Evolutionary conservation across 2,329 filamentous ascomycete genomes (phyloP).

Genomic region (Phialophora tarda): DNA sequence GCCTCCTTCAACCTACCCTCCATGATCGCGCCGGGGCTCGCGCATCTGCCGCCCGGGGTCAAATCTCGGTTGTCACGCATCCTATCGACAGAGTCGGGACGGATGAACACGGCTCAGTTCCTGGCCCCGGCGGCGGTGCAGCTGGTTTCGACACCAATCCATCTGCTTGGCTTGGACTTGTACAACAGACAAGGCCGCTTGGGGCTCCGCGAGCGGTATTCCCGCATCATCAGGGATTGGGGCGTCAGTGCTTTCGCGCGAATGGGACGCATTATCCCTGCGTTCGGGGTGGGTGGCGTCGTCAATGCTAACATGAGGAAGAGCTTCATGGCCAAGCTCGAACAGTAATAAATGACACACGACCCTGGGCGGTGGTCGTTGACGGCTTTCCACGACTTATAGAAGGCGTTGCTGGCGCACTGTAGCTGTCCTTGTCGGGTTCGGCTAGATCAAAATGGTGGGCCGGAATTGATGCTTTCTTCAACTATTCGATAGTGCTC

Average conservation of each 20-base stretch:
- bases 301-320: conserved; percentile 65
- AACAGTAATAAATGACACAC: conserved; percentile 8
- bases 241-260: conserved; percentile 71
- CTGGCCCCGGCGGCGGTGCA: conserved; percentile 77
- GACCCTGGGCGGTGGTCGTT: background rate
- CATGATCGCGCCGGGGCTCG: conserved; percentile 72
- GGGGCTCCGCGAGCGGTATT: conserved; percentile 62
- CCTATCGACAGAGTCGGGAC: conserved; percentile 38
- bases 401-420: background rate
- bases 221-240: conserved; percentile 74
- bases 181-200: conserved; percentile 69
- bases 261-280: conserved; percentile 77
- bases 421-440: background rate
- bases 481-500: background rate
- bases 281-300: conserved; percentile 85
- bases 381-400: background rate
- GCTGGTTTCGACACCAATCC: conserved; percentile 77
- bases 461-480: background rate
- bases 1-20: conserved; percentile 89
- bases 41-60: conserved; percentile 62
- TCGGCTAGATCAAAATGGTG: background rate
- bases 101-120: conserved; percentile 70
- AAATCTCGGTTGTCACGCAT: conserved; percentile 52
- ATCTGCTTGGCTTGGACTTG: conserved; percentile 80
- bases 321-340: conserved; percentile 36